phyloP scores from a whole-genome alignment of 208 protist genomes.

The Trypanosoma scelopori region DNA sequence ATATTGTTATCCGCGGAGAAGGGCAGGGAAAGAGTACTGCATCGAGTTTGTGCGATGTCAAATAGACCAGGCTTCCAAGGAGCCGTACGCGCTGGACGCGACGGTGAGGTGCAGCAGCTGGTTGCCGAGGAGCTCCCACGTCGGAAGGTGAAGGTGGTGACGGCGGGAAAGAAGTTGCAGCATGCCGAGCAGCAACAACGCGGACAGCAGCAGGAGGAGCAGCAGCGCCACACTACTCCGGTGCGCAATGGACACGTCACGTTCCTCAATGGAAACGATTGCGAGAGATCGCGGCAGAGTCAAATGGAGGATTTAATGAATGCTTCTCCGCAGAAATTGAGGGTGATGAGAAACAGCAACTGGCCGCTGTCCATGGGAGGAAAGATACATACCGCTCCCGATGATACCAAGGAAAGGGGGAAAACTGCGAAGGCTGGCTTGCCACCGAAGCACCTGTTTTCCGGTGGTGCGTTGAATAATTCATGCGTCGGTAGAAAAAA shows the following conservation, averaged over 20 bases:
- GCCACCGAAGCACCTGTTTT: neutral
- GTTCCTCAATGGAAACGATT: neutral
- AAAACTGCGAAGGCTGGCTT: neutral
- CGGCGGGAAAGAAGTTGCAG: neutral
- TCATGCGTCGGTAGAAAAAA: neutral
- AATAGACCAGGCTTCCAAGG: neutral
- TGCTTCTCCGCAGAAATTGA: neutral
- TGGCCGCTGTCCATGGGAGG: neutral
- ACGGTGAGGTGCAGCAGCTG: constrained; percentile 16
- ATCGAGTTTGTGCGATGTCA: neutral
- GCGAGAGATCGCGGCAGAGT: neutral
- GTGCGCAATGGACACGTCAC: neutral
- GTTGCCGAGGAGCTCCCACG: neutral
- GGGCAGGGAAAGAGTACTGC: neutral
- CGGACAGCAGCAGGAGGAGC: neutral
- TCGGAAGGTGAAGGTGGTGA: neutral
- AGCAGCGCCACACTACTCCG: neutral
- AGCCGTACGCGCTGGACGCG: neutral
- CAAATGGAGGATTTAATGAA: no score
- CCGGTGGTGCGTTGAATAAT: neutral
- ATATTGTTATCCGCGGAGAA: neutral
- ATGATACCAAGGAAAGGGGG: neutral
- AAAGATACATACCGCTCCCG: constrained; percentile 1
- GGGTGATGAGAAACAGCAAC: neutral
- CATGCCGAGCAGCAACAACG: neutral